Percentiles rank a stretch among this genome's conserved stretches.
Conservation (phyloP, 2,329 filamentous ascomycete genomes). For the Lachnellula suecica region DNA sequence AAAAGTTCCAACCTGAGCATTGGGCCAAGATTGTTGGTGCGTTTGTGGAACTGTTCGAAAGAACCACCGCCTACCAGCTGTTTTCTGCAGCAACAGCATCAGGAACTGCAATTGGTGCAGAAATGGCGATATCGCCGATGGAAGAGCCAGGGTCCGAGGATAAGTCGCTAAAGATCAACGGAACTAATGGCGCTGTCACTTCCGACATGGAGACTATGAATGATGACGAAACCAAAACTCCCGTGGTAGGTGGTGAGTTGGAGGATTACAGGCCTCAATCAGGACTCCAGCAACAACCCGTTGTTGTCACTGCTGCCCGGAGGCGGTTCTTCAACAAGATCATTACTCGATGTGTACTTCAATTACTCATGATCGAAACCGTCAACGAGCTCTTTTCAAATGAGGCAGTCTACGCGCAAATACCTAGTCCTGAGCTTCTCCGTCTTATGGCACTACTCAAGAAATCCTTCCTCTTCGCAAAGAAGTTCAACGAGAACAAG, state of each 20-base stretch:
- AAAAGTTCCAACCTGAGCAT: conserved; percentile 82
- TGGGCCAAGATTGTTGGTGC: conserved; percentile 94
- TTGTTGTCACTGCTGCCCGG: conserved; percentile 89
- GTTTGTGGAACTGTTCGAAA: conserved; percentile 93
- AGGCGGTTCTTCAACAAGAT: conserved; percentile 98
- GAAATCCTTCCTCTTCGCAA: conserved; percentile 94
- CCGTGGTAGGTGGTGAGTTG: conserved; percentile 26
- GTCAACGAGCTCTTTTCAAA: conserved; percentile 99
- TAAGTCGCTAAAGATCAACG: conserved; percentile 62
- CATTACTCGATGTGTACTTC: conserved; percentile 96
- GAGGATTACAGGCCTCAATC: conserved; percentile 86
- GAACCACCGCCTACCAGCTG: conserved; percentile 90
- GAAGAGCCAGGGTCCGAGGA: conserved; percentile 37
- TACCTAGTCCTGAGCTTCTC: conserved; percentile 85
- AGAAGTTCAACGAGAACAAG: conserved; percentile 96
- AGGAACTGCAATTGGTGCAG: conserved; percentile 51
- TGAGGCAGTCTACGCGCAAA: conserved; percentile 89
- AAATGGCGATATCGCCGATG: conserved; percentile 41
- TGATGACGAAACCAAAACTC: conserved; percentile 31
- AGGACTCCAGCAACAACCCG: conserved; percentile 79
- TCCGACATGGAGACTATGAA: conserved; percentile 29
- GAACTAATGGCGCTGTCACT: conserved; percentile 41
- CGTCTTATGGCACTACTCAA: conserved; percentile 93
- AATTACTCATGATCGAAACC: conserved; percentile 98
- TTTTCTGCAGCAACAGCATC: conserved; percentile 76